Percentiles rank a stretch among this genome's conserved stretches.
Evolutionary conservation across 2,329 filamentous ascomycete genomes (phyloP).

Genomic region (Rachicladosporium sp.): DNA sequence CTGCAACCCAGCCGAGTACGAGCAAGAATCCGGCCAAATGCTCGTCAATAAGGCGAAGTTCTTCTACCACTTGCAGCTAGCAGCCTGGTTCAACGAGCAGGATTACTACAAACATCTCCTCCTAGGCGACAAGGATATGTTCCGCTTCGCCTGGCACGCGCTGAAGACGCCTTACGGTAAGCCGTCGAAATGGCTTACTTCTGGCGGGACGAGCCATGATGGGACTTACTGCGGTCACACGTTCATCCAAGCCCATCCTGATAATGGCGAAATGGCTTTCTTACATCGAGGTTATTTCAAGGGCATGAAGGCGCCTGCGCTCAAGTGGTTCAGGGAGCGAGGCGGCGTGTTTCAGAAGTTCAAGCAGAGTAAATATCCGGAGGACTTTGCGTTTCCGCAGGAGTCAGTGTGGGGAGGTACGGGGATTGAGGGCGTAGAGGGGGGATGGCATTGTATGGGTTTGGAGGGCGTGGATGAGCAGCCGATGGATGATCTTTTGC

Average conservation of each 20-base stretch:
- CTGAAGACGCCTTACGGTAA: slow-evolving; percentile 18
- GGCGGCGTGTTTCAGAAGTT: slow-evolving; percentile 22
- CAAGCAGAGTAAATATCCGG: slow-evolving; percentile 12
- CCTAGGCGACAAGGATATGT: slow-evolving; percentile 25
- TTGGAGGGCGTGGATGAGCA: slow-evolving; percentile 11
- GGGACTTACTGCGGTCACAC: slow-evolving; percentile 22
- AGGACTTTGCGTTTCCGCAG: slow-evolving; percentile 9
- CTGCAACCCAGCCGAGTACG: slow-evolving; percentile 23
- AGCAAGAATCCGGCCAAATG: slow-evolving; percentile 24
- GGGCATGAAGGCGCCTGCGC: slow-evolving; percentile 12
- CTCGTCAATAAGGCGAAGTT: slow-evolving; percentile 23
- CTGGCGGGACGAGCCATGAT: slow-evolving; percentile 11
- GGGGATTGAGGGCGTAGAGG: background rate
- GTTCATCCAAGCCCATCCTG: slow-evolving; percentile 24
- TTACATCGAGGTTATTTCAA: slow-evolving; percentile 24
- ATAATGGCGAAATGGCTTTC: slow-evolving; percentile 19
- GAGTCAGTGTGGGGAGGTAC: slow-evolving; percentile 6
- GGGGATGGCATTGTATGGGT: slow-evolving; percentile 13
- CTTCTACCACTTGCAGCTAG: slow-evolving; percentile 26
- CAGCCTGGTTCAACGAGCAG: slow-evolving; percentile 19
- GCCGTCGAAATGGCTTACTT: slow-evolving; percentile 18
- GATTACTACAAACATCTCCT: slow-evolving; percentile 18
- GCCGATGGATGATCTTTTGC: slow-evolving; percentile 15
- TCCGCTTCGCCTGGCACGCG: slow-evolving; percentile 22
- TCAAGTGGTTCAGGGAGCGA: slow-evolving; percentile 16